Evolutionary conservation across 139 green algal genomes (phyloP).

Genomic region (Gonium pectorale): DNA sequence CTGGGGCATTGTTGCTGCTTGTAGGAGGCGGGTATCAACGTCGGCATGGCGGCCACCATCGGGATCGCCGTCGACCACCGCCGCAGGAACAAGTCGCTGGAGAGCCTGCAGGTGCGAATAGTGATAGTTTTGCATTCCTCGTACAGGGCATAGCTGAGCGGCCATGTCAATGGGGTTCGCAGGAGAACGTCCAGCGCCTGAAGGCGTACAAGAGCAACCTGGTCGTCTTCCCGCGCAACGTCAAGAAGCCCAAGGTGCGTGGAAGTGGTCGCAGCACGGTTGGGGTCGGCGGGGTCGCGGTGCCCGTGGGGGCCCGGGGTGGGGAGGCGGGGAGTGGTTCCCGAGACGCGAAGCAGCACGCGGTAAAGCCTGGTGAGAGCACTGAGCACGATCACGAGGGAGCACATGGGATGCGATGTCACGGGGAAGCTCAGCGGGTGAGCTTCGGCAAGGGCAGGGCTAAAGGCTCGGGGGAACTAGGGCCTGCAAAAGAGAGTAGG

Average conservation of each 20-base stretch:
- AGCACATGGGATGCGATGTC: too few relatives aligned
- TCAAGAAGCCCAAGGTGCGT: slow-evolving; percentile 95
- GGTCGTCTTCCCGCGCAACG: slow-evolving; percentile 94
- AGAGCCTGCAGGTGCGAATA: slow-evolving; percentile 87
- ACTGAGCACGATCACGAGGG: too few relatives aligned
- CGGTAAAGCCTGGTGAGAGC: too few relatives aligned
- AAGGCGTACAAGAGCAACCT: slow-evolving; percentile 98
- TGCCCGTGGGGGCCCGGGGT: too few relatives aligned
- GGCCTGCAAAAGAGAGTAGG: too few relatives aligned
- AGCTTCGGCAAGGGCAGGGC: too few relatives aligned
- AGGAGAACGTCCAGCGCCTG: slow-evolving; percentile 94
- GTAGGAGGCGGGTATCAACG: slow-evolving; percentile 96
- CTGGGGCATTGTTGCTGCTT: background rate
- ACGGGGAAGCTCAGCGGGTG: too few relatives aligned
- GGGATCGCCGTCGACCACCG: slow-evolving; percentile 98
- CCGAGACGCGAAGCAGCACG: too few relatives aligned
- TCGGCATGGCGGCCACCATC: slow-evolving; percentile 93
- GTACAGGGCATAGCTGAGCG: too few relatives aligned
- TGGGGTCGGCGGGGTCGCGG: background rate
- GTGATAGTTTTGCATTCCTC: background rate
- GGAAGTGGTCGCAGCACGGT: too few relatives aligned
- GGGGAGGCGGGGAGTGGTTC: too few relatives aligned
- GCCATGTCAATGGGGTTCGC: slow-evolving; percentile 25
- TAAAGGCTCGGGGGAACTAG: too few relatives aligned
- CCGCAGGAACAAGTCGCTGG: slow-evolving; percentile 92